phyloP scores from a whole-genome alignment of 1,139 yeast genomes.

The Pichia cactophila region DNA sequence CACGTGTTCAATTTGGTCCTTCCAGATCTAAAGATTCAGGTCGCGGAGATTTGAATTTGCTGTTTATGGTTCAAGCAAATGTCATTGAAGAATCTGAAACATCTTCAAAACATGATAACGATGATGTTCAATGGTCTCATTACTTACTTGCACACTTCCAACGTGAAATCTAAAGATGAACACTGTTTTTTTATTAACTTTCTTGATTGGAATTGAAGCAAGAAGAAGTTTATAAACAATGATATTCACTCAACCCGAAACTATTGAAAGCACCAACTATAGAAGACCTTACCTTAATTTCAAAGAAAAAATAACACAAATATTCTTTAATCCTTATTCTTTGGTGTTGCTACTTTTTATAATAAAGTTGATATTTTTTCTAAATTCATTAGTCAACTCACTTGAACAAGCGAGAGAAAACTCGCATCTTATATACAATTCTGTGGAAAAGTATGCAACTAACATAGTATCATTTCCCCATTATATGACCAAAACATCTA shows the following conservation, averaged over 20 bases:
- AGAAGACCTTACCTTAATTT: slow-evolving; percentile 34
- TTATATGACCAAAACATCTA: slow-evolving; percentile 47
- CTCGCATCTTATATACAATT: slow-evolving; percentile 36
- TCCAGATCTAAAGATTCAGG: too few species aligned
- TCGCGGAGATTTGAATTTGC: too few species aligned
- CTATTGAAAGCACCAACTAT: slow-evolving; percentile 6
- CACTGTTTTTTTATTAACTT: too few species aligned
- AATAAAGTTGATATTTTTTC: slow-evolving; percentile 44
- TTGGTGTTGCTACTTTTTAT: slow-evolving; percentile 38
- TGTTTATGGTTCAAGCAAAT: too few species aligned
- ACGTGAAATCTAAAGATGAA: not conserved
- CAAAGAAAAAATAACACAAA: slow-evolving; percentile 46
- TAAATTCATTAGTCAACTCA: slow-evolving; percentile 34
- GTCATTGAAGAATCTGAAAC: not conserved
- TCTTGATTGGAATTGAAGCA: too few species aligned
- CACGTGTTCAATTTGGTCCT: too few species aligned
- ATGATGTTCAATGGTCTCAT: not conserved
- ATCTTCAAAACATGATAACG: not conserved
- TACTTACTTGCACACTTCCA: not conserved
- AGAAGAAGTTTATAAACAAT: not conserved
- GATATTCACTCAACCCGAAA: slow-evolving; percentile 8
- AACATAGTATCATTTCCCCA: slow-evolving; percentile 45
- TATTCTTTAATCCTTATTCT: slow-evolving; percentile 52
- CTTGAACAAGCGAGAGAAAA: slow-evolving; percentile 31
- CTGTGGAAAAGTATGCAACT: slow-evolving; percentile 40